Conservation (phyloP, 495 filamentous ascomycete genomes). For the Penicillium arizonense region DNA sequence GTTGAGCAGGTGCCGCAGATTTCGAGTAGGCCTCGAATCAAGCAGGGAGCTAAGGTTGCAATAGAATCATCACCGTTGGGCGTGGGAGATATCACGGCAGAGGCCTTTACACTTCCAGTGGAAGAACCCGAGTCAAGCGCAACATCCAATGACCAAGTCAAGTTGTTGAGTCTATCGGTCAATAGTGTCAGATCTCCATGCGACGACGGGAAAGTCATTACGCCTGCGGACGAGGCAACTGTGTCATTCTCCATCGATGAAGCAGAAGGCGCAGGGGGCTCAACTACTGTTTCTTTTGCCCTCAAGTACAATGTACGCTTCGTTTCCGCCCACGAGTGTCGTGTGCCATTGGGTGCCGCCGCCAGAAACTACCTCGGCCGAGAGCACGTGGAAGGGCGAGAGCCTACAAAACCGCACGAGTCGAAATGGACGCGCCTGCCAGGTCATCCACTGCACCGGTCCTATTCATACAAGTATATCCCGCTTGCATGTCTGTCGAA, state of each 20-base stretch:
- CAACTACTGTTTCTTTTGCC: constrained; percentile 42
- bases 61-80: constrained; percentile 38
- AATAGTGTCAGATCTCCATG: constrained; percentile 10
- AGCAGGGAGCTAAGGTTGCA: constrained; percentile 33
- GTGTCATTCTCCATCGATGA: constrained; percentile 41
- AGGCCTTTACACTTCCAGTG: constrained; percentile 36
- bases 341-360: constrained; percentile 46
- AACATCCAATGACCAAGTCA: constrained; percentile 16
- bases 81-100: constrained; percentile 46
- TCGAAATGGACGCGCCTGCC: constrained; percentile 28
- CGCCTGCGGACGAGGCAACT: constrained; percentile 49
- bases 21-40: constrained; percentile 35
- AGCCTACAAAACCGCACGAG: constrained; percentile 27
- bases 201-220: constrained; percentile 24
- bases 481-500: constrained; percentile 51
- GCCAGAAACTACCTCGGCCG: constrained; percentile 8
- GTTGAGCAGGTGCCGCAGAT: constrained; percentile 30
- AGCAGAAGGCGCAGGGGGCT: constrained; percentile 22
- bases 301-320: constrained; percentile 65
- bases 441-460: constrained; percentile 66
- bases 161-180: constrained; percentile 21
- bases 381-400: constrained; percentile 16
- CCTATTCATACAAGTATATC: constrained; percentile 56
- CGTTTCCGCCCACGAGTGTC: constrained; percentile 64
- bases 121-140: constrained; percentile 16